Percentiles rank a stretch among this genome's conserved stretches.
phyloP scores from a whole-genome alignment of 2,329 filamentous ascomycete species.

The Phialemonium atrogriseum region DNA sequence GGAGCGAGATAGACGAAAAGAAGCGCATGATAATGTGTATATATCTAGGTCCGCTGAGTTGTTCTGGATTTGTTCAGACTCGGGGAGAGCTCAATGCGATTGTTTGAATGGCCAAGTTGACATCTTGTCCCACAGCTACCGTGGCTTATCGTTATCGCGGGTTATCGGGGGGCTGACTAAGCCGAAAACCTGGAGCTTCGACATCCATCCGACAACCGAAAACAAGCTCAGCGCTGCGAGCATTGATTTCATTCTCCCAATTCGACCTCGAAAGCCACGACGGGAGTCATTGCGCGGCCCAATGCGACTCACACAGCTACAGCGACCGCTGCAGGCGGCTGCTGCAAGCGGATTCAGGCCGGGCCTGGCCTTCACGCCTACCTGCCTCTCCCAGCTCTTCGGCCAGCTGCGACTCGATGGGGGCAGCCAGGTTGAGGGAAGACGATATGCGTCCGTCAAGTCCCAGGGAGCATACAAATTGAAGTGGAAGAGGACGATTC shows the following conservation, averaged over 20 bases:
- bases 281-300: constrained; percentile 10
- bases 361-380: constrained; percentile 10
- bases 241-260: background rate
- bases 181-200: constrained; percentile 22
- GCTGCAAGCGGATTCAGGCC: constrained; percentile 30
- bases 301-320: constrained; percentile 39
- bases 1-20: constrained; percentile 20
- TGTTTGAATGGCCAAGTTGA: too few species aligned
- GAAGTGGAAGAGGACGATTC: constrained; percentile 48
- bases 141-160: too few species aligned
- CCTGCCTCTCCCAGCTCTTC: constrained; percentile 17
- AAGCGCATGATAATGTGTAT: constrained; percentile 26
- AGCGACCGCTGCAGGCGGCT: constrained; percentile 36
- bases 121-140: too few species aligned
- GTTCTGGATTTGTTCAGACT: too few species aligned
- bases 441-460: constrained; percentile 51
- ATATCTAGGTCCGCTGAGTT: too few species aligned
- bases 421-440: constrained; percentile 36
- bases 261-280: constrained; percentile 1
- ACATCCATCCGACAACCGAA: constrained; percentile 1
- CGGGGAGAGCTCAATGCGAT: too few species aligned
- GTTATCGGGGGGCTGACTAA: constrained; percentile 26
- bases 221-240: background rate
- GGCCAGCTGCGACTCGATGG: constrained; percentile 25
- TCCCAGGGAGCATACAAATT: constrained; percentile 62